Percentiles rank a stretch among this genome's conserved stretches.
These are phyloP conservation scores for Hirschioporus abietinus DNA, from an alignment of 768 basidiomycete genomes.

Conservation along the genomic window DNA sequence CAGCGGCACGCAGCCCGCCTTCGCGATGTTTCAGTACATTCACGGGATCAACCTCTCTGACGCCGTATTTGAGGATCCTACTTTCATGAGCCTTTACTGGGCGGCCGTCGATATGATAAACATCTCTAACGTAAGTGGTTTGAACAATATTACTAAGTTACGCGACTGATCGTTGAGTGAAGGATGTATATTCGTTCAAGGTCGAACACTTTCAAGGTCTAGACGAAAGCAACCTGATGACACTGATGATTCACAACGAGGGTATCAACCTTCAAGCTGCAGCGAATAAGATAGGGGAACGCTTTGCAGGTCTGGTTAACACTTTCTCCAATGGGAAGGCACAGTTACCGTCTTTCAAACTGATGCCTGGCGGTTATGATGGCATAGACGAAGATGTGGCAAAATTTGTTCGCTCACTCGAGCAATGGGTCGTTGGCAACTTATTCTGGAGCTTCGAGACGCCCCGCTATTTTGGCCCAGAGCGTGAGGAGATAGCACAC, in stretches of 20 bases:
- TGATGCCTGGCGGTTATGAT: conserved; percentile 30
- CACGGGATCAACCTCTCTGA: conserved; percentile 22
- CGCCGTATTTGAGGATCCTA: conserved; percentile 19
- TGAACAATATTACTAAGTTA: not conserved
- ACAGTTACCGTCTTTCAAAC: conserved; percentile 10
- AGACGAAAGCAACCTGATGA: conserved; percentile 22
- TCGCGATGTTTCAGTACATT: conserved; percentile 21
- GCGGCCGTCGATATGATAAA: conserved; percentile 22
- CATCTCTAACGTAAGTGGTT: conserved; percentile 20
- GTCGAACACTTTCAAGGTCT: conserved; percentile 25
- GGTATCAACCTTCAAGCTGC: conserved; percentile 20
- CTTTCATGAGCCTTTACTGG: conserved; percentile 15
- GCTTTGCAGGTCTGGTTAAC: conserved; percentile 13
- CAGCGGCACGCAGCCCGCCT: conserved; percentile 19
- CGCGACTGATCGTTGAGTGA: not conserved
- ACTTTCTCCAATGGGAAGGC: conserved; percentile 10
- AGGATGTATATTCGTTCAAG: conserved; percentile 29
- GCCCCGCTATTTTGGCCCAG: conserved; percentile 19
- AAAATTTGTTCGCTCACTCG: conserved; percentile 12
- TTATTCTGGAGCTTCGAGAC: conserved; percentile 18
- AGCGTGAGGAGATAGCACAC: conserved; percentile 11
- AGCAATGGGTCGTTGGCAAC: conserved; percentile 16
- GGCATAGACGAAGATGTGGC: conserved; percentile 11
- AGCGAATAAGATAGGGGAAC: conserved; percentile 19
- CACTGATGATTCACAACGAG: conserved; percentile 22